Percentiles rank a stretch among this genome's conserved stretches.
Conservation (phyloP, 805 yeast genomes). For the Kodamaea kaohsiungensis region DNA sequence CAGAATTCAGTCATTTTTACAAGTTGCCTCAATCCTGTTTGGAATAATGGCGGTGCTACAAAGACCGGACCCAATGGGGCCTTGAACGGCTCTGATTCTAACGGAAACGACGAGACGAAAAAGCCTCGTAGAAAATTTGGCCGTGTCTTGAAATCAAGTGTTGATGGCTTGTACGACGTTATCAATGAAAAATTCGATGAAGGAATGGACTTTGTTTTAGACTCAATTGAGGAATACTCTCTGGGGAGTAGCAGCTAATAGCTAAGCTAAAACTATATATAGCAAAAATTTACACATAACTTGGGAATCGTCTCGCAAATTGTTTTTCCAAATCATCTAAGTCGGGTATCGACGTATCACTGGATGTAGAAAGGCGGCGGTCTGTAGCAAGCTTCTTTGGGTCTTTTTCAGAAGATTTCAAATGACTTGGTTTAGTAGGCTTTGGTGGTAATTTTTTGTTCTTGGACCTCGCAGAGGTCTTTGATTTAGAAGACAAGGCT, state of each 20-base stretch:
- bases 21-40: slow-evolving; percentile 70
- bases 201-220: slow-evolving; percentile 79
- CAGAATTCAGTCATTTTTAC: slow-evolving; percentile 83
- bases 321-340: slow-evolving; percentile 59
- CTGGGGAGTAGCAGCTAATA: slow-evolving; percentile 18
- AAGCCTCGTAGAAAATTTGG: slow-evolving; percentile 91
- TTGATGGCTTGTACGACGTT: slow-evolving; percentile 73
- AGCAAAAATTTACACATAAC: slow-evolving; percentile 42
- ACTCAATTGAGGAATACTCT: slow-evolving; percentile 63
- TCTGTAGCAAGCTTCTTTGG: slow-evolving; percentile 11
- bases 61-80: slow-evolving; percentile 17
- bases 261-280: background rate
- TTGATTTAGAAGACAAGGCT: slow-evolving; percentile 24
- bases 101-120: slow-evolving; percentile 44
- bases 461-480: background rate
- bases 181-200: slow-evolving; percentile 83
- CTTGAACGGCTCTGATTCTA: slow-evolving; percentile 11
- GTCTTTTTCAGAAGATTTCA: slow-evolving; percentile 36
- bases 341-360: slow-evolving; percentile 50
- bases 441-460: slow-evolving; percentile 55
- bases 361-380: slow-evolving; percentile 32
- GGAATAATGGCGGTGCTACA: slow-evolving; percentile 51
- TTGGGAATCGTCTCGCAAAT: slow-evolving; percentile 61
- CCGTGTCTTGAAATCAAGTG: slow-evolving; percentile 72
- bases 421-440: slow-evolving; percentile 62